Base-by-base conservation (phyloP, 2,329 filamentous ascomycete species). In the Esteya vermicola region DNA sequence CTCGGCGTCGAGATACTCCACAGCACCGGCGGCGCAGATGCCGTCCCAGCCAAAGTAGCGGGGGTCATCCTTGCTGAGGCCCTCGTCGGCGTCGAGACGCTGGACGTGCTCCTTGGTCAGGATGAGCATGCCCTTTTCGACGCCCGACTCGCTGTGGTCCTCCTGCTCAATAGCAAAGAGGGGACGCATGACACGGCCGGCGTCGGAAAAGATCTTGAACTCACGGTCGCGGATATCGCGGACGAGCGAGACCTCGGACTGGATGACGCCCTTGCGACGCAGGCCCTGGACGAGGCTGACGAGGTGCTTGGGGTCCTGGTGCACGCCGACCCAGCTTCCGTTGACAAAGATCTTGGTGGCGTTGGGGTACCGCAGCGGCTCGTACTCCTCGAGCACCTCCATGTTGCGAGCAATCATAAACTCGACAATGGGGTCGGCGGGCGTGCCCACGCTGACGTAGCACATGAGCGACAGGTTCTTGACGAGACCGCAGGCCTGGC, bases 381-480 rank as follows among this genome's bases (percentile, higher is more conserved):
- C 84, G 52, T 95, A 98, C 57, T 98, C 91, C 57, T 98, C 91
- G 1, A 98, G 70, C 3, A 95, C 76, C 55, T 96, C 89, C 85
- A 98, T 95, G 53, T 89, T 88, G 48, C 88, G 72, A 50, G 89
- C 82, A 50, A 89, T 84, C 85, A 98, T 91, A 64, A 93, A 98
- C 51, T 94, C 85, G 30, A 89, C 77, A 51, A 96, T 82, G 2
- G 89, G 88, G 42, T 89, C 82, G 16, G 84, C 84, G 14, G 88
- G 85, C 23, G 86, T 93, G 52, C 89, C 89, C 37, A 96, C 88
- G 53, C 86, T 95, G 54, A 98, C 88, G 53, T 93, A 95, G 56
- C 91, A 96, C 89, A 98, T 96, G 39, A 98, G 70, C 6, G 91
- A 88, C 56, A 98, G 56, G 54, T 98, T 98, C 70, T 98, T 98